Conservation (phyloP, 2,329 filamentous ascomycete genomes). For the Herpotrichia juniperi region DNA sequence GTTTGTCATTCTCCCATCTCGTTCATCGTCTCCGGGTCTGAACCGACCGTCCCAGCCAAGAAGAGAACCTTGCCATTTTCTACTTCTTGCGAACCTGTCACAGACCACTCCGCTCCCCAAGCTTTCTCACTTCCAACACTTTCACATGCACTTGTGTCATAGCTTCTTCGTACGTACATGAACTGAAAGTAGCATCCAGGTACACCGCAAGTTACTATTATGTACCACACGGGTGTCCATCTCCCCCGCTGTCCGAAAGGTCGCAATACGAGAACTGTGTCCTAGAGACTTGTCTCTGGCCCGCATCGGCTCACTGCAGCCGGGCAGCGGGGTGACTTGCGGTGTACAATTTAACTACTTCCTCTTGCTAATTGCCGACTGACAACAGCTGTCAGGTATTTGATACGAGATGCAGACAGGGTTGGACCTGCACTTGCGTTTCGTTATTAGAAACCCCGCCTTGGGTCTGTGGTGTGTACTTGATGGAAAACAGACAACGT, state of each 20-base stretch:
- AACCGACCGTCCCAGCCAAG: background rate
- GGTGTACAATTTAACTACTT: conserved; percentile 17
- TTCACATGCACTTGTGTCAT: conserved; percentile 17
- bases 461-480: conserved; percentile 22
- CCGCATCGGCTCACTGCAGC: background rate
- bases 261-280: conserved; percentile 3
- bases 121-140: conserved; percentile 4
- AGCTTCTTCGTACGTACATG: conserved; percentile 26
- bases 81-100: conserved; percentile 3
- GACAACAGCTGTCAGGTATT: conserved; percentile 36
- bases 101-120: conserved; percentile 29
- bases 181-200: conserved; percentile 7
- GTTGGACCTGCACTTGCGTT: background rate
- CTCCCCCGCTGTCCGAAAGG: background rate
- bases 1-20: conserved; percentile 5
- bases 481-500: conserved; percentile 24
- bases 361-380: background rate
- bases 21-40: background rate
- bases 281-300: background rate
- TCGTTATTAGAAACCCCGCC: background rate
- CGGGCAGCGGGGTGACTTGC: conserved; percentile 17
- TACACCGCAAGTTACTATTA: conserved; percentile 22
- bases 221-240: background rate
- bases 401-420: conserved; percentile 31
- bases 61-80: background rate